phyloP scores from a whole-genome alignment of 257 asterid species.

The Solanum chaucha region DNA sequence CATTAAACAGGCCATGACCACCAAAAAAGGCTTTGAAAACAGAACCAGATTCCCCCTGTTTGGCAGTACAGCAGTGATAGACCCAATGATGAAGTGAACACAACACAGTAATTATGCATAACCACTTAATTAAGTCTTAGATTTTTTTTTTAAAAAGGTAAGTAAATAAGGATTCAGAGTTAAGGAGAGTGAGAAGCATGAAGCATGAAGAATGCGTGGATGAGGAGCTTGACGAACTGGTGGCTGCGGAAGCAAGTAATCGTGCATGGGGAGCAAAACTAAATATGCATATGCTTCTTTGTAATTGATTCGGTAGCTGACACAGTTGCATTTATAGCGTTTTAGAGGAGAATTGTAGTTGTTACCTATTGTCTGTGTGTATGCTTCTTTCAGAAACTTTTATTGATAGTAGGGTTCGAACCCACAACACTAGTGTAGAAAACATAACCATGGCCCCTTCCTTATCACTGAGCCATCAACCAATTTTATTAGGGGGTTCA shows the following conservation, averaged over 20 bases:
- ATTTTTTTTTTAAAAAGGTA: not conserved
- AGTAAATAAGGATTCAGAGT: not conserved
- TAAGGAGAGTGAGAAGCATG: not conserved
- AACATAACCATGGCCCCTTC: too few relatives aligned
- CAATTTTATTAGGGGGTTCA: too few relatives aligned
- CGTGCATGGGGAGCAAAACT: slow-evolving; percentile 23
- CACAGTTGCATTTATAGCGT: not conserved
- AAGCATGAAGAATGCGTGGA: not conserved
- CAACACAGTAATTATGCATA: not conserved
- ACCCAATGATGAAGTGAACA: not conserved
- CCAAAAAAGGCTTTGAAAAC: not conserved
- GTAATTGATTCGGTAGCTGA: not conserved
- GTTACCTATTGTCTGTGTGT: not conserved
- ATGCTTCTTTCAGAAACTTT: too few relatives aligned
- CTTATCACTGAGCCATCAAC: too few relatives aligned
- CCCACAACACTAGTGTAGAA: too few relatives aligned
- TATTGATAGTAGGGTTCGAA: too few relatives aligned
- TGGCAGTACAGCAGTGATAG: not conserved
- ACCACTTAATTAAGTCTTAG: not conserved
- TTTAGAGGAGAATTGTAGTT: not conserved
- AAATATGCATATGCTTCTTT: not conserved
- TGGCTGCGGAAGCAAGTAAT: slow-evolving; percentile 33
- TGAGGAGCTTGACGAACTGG: slow-evolving; percentile 25
- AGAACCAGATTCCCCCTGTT: not conserved
- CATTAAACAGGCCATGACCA: not conserved